Percentiles rank a stretch among this genome's conserved stretches.
Evolutionary conservation across 129 eudicot genomes (phyloP).

Genomic region (Logfia minima): DNA sequence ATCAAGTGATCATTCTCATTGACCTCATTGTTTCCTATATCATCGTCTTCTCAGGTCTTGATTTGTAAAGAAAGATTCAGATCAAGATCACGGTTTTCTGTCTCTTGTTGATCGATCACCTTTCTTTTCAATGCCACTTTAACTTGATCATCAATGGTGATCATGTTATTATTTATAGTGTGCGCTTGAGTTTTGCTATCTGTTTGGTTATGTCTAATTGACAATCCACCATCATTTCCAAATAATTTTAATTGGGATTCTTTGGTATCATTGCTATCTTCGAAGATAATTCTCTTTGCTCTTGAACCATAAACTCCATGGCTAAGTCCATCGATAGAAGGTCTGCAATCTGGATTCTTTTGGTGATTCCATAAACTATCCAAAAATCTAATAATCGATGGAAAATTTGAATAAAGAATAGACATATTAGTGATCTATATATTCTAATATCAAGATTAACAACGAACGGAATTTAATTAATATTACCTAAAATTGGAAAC

Average conservation of each 20-base stretch:
- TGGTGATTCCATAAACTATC: slow-evolving; percentile 50
- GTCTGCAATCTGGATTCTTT: slow-evolving; percentile 34
- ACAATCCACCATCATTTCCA: slow-evolving; percentile 9
- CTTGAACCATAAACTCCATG: slow-evolving; percentile 39
- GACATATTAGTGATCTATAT: not conserved
- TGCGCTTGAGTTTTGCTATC: not conserved
- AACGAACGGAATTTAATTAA: not conserved
- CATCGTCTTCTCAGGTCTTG: slow-evolving; percentile 24
- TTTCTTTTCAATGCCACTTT: slow-evolving; percentile 50
- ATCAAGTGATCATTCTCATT: slow-evolving; percentile 35
- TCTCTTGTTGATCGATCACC: slow-evolving; percentile 20
- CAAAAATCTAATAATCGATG: slow-evolving; percentile 29
- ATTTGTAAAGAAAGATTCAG: slow-evolving; percentile 50
- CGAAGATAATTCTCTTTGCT: slow-evolving; percentile 26
- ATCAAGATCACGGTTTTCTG: slow-evolving; percentile 40
- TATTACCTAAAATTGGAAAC: slow-evolving; percentile 56
- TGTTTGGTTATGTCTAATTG: not conserved
- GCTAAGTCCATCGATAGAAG: slow-evolving; percentile 35
- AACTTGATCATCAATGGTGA: slow-evolving; percentile 23
- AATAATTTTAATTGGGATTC: slow-evolving; percentile 19
- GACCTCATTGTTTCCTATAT: slow-evolving; percentile 5
- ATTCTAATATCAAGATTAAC: not conserved
- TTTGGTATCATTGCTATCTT: slow-evolving; percentile 21
- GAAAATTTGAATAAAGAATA: not conserved
- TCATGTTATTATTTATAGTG: not conserved